phyloP scores from a whole-genome alignment of 345 rosid species.

The Populus euphratica region DNA sequence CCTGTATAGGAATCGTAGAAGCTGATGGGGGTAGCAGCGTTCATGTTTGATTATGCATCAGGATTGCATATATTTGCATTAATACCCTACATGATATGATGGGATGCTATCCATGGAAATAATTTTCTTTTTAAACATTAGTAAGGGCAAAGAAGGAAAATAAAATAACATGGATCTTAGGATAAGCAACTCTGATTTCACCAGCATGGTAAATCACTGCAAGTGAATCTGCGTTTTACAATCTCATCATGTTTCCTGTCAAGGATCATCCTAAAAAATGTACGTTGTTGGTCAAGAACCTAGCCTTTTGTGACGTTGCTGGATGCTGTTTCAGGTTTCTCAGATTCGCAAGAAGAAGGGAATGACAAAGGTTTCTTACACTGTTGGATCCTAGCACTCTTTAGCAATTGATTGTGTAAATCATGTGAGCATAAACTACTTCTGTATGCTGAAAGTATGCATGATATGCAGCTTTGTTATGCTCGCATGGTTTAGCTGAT shows the following conservation, averaged over 20 bases:
- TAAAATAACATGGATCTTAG: not conserved
- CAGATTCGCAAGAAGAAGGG: constrained; percentile 75
- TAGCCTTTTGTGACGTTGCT: not conserved
- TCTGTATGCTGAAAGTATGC: not conserved
- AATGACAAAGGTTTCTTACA: constrained; percentile 61
- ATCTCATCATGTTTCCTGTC: not conserved
- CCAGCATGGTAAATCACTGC: not conserved
- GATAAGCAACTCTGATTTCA: not conserved
- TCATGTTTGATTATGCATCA: not conserved
- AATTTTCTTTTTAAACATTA: not conserved
- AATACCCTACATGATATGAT: not conserved
- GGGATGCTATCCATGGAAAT: not conserved
- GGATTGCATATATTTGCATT: not conserved
- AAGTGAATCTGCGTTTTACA: not conserved
- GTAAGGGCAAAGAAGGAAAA: not conserved
- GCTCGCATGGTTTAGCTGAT: not conserved
- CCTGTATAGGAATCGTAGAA: not conserved
- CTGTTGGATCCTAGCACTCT: constrained; percentile 24
- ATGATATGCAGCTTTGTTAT: not conserved
- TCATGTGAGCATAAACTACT: not conserved
- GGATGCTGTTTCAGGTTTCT: constrained; percentile 41
- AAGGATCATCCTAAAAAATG: not conserved
- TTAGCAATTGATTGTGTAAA: not conserved
- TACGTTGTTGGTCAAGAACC: not conserved
- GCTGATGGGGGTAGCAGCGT: not conserved